Conservation (phyloP, 768 basidiomycete genomes). For the Nevesoporus exiguus region DNA sequence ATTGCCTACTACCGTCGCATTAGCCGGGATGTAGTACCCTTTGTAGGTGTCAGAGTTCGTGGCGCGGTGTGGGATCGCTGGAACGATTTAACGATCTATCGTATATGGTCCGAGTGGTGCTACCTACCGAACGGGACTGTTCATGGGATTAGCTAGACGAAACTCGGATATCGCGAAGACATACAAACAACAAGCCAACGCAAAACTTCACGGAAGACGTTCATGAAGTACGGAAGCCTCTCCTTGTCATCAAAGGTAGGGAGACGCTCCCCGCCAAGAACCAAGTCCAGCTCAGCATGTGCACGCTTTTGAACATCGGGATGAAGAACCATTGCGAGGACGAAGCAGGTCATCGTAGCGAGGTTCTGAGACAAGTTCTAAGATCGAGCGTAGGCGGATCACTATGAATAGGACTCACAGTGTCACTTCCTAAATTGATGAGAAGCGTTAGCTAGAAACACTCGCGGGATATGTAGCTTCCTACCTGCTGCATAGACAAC, state of each 20-base stretch:
- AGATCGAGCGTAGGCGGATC: background rate
- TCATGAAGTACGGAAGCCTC: conserved; percentile 2
- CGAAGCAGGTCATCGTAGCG: conserved; percentile 1
- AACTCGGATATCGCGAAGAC: background rate
- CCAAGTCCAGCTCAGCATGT: background rate
- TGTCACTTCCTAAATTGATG: conserved; percentile 1
- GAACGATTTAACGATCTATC: background rate
- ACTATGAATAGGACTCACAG: background rate
- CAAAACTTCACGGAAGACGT: conserved; percentile 2
- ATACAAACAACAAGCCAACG: conserved; percentile 5
- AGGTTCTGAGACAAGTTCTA: background rate
- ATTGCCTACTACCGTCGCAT: conserved; percentile 2
- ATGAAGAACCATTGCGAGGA: conserved; percentile 3
- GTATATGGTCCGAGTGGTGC: background rate
- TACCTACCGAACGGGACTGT: conserved; percentile 3
- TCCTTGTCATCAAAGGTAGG: conserved; percentile 5
- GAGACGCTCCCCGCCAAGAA: background rate
- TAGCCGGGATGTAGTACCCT: conserved; percentile 1
- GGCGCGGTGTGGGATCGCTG: conserved; percentile 2
- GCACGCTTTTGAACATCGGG: background rate
- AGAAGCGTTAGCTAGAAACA: background rate
- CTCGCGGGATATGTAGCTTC: background rate
- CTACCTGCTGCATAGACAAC: conserved; percentile 5
- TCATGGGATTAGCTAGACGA: background rate
- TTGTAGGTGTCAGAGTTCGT: conserved; percentile 4